A percentile compares a stretch with the other conserved stretches of the same genome.
Evolutionary conservation across 2,329 filamentous ascomycete species (phyloP).

Genomic region (Colletotrichum musicola): DNA sequence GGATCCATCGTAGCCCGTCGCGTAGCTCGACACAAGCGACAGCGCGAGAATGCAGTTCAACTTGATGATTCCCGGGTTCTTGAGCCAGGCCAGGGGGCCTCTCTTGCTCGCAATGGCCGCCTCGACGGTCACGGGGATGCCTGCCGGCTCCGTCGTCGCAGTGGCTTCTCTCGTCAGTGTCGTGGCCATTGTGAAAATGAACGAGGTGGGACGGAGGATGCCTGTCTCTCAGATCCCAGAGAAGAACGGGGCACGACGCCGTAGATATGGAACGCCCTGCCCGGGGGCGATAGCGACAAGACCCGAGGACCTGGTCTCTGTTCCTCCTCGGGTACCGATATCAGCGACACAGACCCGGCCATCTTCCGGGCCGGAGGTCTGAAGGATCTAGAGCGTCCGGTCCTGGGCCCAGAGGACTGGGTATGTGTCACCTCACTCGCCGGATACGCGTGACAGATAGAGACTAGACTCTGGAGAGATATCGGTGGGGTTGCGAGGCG

Average conservation of each 20-base stretch:
- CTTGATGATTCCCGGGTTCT: slow-evolving; percentile 30
- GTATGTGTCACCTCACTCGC: not conserved
- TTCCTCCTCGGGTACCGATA: not conserved
- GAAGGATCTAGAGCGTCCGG: not conserved
- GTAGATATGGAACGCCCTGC: slow-evolving; percentile 3
- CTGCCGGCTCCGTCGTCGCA: slow-evolving; percentile 7
- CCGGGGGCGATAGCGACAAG: not conserved
- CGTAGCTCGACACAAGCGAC: slow-evolving; percentile 33
- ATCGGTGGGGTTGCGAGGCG: slow-evolving; percentile 4
- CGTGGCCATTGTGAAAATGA: not conserved
- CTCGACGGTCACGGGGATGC: slow-evolving; percentile 32
- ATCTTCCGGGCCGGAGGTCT: slow-evolving; percentile 26
- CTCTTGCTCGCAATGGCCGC: slow-evolving; percentile 27
- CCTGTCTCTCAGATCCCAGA: not conserved
- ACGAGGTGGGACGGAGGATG: not conserved
- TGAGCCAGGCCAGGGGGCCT: slow-evolving; percentile 23
- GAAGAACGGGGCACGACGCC: not conserved
- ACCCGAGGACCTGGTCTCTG: not conserved
- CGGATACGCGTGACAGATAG: not conserved
- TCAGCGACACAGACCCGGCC: slow-evolving; percentile 17
- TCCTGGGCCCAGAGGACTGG: not conserved
- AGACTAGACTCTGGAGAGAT: slow-evolving; percentile 4
- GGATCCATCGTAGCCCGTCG: slow-evolving; percentile 47
- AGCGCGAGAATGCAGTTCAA: slow-evolving; percentile 24
- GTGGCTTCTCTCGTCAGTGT: not conserved